Evolutionary conservation across 75 land plant species (phyloP).

Genomic region (Selaginella tamariscina): DNA sequence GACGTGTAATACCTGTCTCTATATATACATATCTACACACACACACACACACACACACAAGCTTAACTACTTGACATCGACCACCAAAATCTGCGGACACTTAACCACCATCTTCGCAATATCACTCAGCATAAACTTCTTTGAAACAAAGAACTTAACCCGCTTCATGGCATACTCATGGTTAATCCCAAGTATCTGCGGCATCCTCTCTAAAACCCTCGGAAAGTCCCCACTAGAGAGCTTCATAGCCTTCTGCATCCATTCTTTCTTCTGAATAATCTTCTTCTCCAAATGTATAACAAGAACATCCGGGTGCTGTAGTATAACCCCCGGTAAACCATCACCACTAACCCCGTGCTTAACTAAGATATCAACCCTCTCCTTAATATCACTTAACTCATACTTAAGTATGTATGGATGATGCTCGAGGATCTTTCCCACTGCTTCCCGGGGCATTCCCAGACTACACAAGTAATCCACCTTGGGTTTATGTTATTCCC

Average conservation of each 20-base stretch:
- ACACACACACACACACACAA: no score
- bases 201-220: slow-evolving; percentile 52
- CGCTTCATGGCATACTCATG: slow-evolving; percentile 33
- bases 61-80: slow-evolving; percentile 57
- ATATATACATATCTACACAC: no score
- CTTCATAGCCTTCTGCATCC: slow-evolving; percentile 35
- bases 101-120: slow-evolving; percentile 51
- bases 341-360: slow-evolving; percentile 44
- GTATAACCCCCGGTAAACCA: slow-evolving; percentile 37
- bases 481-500: slow-evolving; percentile 78
- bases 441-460: slow-evolving; percentile 47
- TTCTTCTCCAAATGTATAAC: slow-evolving; percentile 49
- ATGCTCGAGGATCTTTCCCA: slow-evolving; percentile 73
- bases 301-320: slow-evolving; percentile 64
- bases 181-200: slow-evolving; percentile 54
- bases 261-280: slow-evolving; percentile 32
- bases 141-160: slow-evolving; percentile 41
- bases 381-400: slow-evolving; percentile 46
- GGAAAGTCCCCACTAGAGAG: slow-evolving; percentile 37
- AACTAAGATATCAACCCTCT: slow-evolving; percentile 42
- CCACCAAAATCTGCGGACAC: slow-evolving; percentile 78
- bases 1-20: no score
- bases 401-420: slow-evolving; percentile 64
- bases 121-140: slow-evolving; percentile 50
- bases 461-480: slow-evolving; percentile 58